Percentiles rank a stretch among this genome's conserved stretches.
phyloP scores from a whole-genome alignment of 2,329 filamentous ascomycete genomes.

The Colletotrichum sp. region DNA sequence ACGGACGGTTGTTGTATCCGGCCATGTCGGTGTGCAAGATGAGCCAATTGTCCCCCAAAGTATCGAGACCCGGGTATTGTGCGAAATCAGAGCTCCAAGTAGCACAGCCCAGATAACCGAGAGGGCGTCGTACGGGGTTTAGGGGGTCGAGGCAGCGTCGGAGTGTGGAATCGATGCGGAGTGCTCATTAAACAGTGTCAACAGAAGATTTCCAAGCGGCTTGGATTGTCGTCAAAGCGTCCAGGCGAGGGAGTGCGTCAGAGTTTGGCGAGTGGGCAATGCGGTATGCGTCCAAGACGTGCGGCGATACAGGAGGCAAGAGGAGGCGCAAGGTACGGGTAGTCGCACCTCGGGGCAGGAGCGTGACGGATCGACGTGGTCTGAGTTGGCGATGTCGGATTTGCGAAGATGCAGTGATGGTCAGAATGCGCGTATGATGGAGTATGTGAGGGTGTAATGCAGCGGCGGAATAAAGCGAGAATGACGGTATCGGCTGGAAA shows the following conservation, averaged over 20 bases:
- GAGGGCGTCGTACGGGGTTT: not conserved
- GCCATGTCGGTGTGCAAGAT: conserved; percentile 36
- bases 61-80: not conserved
- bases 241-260: not conserved
- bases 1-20: conserved; percentile 48
- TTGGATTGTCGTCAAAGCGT: not conserved
- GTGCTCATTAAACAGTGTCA: not conserved
- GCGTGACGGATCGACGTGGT: not conserved
- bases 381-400: not conserved
- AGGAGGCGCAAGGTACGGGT: not conserved
- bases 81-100: not conserved
- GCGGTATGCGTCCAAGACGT: not conserved
- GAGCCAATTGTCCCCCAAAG: not conserved
- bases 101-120: not conserved
- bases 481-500: not conserved
- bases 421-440: not conserved
- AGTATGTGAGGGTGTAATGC: not conserved
- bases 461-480: not conserved
- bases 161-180: not conserved
- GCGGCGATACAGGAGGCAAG: not conserved
- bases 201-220: not conserved
- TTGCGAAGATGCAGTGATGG: not conserved
- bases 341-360: not conserved
- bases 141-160: not conserved
- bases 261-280: not conserved